Conservation (phyloP, 2,329 filamentous ascomycete species). For the Pseudogymnoascus sp. region DNA sequence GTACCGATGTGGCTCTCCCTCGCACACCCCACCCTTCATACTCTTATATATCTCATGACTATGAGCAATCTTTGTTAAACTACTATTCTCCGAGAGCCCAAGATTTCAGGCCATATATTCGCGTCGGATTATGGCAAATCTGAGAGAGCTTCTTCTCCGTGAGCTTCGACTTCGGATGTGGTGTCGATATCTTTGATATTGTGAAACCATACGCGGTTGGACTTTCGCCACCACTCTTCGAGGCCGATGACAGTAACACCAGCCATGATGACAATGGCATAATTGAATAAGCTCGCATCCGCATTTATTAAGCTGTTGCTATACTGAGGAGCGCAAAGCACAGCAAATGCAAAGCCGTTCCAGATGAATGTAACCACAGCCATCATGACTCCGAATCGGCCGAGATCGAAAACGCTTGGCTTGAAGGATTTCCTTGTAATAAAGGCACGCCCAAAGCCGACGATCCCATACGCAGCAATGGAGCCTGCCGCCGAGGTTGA, state of each 20-base stretch:
- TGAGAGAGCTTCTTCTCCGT: neutral
- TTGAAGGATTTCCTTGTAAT: conserved; percentile 12
- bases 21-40: neutral
- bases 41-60: neutral
- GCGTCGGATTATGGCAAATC: neutral
- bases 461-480: conserved; percentile 11
- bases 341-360: conserved; percentile 12
- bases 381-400: conserved; percentile 9
- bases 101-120: neutral
- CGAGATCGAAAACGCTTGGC: conserved; percentile 11
- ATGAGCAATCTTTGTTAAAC: neutral
- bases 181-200: conserved; percentile 19
- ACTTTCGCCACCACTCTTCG: conserved; percentile 13
- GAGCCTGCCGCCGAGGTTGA: conserved; percentile 12
- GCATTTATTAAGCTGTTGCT: conserved; percentile 9
- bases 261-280: conserved; percentile 13
- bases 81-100: neutral
- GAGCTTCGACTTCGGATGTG: neutral
- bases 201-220: conserved; percentile 9
- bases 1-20: neutral
- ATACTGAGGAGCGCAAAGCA: conserved; percentile 12
- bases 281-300: conserved; percentile 11
- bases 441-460: conserved; percentile 12
- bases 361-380: conserved; percentile 11
- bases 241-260: conserved; percentile 11